Evolutionary conservation across 352 stramenopile genomes (phyloP).

Genomic region (Phytophthora melonis): DNA sequence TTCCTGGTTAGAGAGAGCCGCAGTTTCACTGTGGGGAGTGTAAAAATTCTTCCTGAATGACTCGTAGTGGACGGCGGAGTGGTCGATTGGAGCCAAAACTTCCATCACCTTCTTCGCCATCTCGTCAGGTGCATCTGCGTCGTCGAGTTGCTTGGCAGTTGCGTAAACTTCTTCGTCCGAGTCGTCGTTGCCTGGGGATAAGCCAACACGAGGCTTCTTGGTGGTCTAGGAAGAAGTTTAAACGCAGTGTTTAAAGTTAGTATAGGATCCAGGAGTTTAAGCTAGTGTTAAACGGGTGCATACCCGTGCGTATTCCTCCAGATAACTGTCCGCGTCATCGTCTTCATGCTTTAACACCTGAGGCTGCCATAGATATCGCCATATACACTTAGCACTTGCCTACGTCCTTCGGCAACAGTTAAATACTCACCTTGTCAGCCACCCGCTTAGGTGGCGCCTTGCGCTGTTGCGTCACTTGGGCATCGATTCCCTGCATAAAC

Average conservation of each 20-base stretch:
- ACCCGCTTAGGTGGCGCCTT: slow-evolving; percentile 28
- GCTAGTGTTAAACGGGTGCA: slow-evolving; percentile 2
- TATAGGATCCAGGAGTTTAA: slow-evolving; percentile 1
- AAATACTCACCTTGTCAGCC: slow-evolving; percentile 44
- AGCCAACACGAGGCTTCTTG: slow-evolving; percentile 43
- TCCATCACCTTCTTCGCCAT: slow-evolving; percentile 75
- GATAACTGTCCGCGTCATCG: slow-evolving; percentile 42
- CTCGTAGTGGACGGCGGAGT: slow-evolving; percentile 79
- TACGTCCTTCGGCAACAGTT: neutral
- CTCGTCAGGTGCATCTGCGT: slow-evolving; percentile 37
- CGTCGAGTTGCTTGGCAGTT: slow-evolving; percentile 58
- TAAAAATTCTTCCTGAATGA: slow-evolving; percentile 88
- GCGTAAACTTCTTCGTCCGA: slow-evolving; percentile 87
- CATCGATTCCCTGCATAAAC: slow-evolving; percentile 87
- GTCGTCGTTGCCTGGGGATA: slow-evolving; percentile 37
- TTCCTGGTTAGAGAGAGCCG: slow-evolving; percentile 41
- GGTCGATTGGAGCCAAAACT: slow-evolving; percentile 74
- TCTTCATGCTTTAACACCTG: slow-evolving; percentile 48
- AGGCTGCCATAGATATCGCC: slow-evolving; percentile 33
- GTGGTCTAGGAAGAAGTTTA: slow-evolving; percentile 34
- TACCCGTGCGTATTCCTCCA: slow-evolving; percentile 46
- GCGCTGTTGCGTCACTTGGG: slow-evolving; percentile 66
- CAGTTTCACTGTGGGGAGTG: slow-evolving; percentile 52
- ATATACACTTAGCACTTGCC: neutral
- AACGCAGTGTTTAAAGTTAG: slow-evolving; percentile 7